Base-by-base conservation (phyloP, 139 green algal species). In the Picochlorum sp. region DNA sequence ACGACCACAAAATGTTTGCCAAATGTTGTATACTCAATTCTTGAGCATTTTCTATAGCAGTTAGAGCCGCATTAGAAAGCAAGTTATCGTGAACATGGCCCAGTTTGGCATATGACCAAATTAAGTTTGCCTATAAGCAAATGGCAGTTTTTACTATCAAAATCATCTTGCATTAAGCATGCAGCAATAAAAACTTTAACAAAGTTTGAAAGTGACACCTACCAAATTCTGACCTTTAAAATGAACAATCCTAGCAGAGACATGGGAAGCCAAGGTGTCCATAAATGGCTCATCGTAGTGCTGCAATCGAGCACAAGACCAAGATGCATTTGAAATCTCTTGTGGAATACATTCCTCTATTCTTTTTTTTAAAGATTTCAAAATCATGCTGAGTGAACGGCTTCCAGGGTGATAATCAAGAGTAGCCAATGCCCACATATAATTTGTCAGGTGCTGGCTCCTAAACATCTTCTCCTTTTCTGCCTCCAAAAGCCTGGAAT, bases 251-350 rank as follows among this genome's bases (percentile, higher is more conserved):
- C n/a, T n/a, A n/a, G n/a, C n/a, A n/a, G n/a, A n/a, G n/a, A n/a
- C n/a, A n/a, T n/a, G n/a, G n/a, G n/a, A n/a, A n/a, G n/a, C n/a
- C n/a, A n/a, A n/a, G n/a, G n/a, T n/a, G n/a, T n/a, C n/a, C n/a
- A 82, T 72, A 14, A 81, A 37, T 13, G 7, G 14, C 12, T 53
- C 64, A 50, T 73, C 28, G 51, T 82, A 73, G 31, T 62, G 35
- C 1, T 57, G 28, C 47, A 86, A 45, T 6, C 55, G 73, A 4
- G 77, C 73, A 59, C 62, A 78, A 1, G 73, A 72, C 77, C 77
- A 84, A 3, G 53, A 33, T 4, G 43, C 63, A 71, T 81, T 84
- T 56, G 62, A 70, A 18, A 81, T 44, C 64, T 82, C 75, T 47
- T 82, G 75, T 5, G 72, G 47, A 59, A 75, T 82, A 63, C 68